A percentile compares a stretch with the other conserved stretches of the same genome.
Evolutionary conservation across 1,284 basidiomycete species (phyloP).

Genomic region (Pseudozyma tsukubaensis): DNA sequence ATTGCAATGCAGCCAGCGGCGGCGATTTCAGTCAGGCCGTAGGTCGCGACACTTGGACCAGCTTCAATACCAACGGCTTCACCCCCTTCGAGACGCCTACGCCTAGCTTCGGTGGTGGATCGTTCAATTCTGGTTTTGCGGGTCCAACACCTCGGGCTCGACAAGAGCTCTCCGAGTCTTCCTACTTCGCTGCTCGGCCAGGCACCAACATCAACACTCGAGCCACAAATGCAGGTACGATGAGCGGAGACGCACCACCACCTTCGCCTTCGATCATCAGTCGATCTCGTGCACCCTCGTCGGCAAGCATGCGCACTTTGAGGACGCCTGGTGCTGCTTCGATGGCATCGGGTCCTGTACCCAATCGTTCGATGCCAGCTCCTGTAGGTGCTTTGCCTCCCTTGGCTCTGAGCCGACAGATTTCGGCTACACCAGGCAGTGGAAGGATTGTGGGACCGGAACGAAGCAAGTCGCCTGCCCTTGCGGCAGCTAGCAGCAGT

Average conservation of each 20-base stretch:
- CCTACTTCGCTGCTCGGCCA: conserved; percentile 57
- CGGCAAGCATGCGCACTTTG: conserved; percentile 47
- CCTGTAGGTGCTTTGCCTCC: conserved; percentile 37
- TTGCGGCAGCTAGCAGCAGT: conserved; percentile 13
- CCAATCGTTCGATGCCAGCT: conserved; percentile 41
- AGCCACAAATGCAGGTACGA: conserved; percentile 16
- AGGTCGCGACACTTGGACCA: conserved; percentile 53
- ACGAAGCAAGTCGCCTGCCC: conserved; percentile 34
- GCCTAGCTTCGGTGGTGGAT: conserved; percentile 22
- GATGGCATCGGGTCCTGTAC: conserved; percentile 33
- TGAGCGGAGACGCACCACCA: conserved; percentile 52
- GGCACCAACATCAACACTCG: conserved; percentile 33
- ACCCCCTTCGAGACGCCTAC: conserved; percentile 59
- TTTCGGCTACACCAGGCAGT: conserved; percentile 18
- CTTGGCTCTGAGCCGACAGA: conserved; percentile 34
- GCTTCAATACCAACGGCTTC: conserved; percentile 45
- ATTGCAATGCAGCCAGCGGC: neutral
- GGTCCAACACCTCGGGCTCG: conserved; percentile 44
- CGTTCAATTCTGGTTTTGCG: conserved; percentile 8
- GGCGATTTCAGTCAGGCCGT: conserved; percentile 17
- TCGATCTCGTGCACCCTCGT: conserved; percentile 58
- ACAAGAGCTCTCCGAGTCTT: conserved; percentile 52
- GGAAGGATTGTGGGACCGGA: conserved; percentile 8
- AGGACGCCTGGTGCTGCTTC: conserved; percentile 36
- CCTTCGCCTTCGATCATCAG: conserved; percentile 66